Evolutionary conservation across 768 basidiomycete genomes (phyloP), one percentile per base, ranked within the genome.

Genomic region (Boletus rubescentipes): DNA sequence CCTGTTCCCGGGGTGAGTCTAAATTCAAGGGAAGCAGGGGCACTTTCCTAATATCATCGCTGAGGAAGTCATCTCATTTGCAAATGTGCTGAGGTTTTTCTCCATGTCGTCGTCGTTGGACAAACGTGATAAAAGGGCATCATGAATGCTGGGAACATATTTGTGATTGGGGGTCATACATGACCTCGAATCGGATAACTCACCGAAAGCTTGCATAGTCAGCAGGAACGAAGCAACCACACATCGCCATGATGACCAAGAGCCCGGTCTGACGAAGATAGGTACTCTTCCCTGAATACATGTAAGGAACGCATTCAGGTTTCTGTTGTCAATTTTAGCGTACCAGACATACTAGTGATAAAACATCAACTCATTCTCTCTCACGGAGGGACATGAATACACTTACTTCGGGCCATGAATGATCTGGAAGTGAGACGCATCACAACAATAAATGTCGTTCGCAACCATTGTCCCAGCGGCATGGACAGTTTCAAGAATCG

Each of bases 101-200:
- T 96, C 93, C 65, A 94, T 80, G 61, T 93, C 87, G 63, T 98
- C 94, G 59, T 98, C 94, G 61, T 98, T 98, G 1, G 93, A 96
- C 16, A 99, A 75, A 2, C 96, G 84, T 1, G 86, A 89, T 23
- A 98, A 78, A 5, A 98, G 77, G 0, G 86, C 80, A 57, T 96
- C 92, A 55, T 95, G 89, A 3, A 93, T 77, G 29, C 89, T 92
- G 46, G 4, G 29, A 26, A 55, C 18, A 35, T 20, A 9, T 21
- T 45, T 31, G 14, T n/a, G 11, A 9, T 21, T 38, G 9, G 18
- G 23, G 10, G 49, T n/a, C 21, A 16, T 4, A 34, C 16, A 26
- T 30, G 0, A 46, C 40, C 26, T 45, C 14, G 0, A 21, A 39
- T 32, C 2, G 9, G 18, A 35, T 16, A 35, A 37, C 70, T 21